A percentile compares a stretch with the other conserved stretches of the same genome.
phyloP scores from a whole-genome alignment of 441 rosid genomes.

The Arabidopsis hybrid region DNA sequence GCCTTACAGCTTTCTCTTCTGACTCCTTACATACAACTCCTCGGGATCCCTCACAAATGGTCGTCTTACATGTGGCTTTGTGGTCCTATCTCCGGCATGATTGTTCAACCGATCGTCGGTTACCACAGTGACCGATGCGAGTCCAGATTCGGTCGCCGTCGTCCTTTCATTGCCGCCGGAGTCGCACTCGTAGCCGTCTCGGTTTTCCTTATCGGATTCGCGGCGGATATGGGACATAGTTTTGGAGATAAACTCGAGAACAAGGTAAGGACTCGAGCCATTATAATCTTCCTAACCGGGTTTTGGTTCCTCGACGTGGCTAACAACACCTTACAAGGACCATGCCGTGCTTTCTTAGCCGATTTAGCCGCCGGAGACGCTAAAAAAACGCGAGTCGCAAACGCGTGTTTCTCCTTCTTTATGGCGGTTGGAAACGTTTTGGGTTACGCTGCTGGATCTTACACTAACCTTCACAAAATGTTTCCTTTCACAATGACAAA shows the following conservation, averaged over 20 bases:
- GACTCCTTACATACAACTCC: conserved; percentile 88
- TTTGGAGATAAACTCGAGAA: conserved; percentile 57
- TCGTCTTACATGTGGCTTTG: conserved; percentile 93
- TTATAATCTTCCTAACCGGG: conserved; percentile 71
- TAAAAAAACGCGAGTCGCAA: conserved; percentile 62
- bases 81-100: conserved; percentile 89
- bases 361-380: conserved; percentile 70
- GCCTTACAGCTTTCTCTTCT: conserved; percentile 86
- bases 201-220: conserved; percentile 81
- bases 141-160: conserved; percentile 86
- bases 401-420: conserved; percentile 75
- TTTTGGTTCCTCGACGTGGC: conserved; percentile 97
- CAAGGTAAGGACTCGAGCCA: conserved; percentile 64
- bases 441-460: conserved; percentile 83
- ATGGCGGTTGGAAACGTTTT: conserved; percentile 92
- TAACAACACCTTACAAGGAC: conserved; percentile 87
- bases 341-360: conserved; percentile 86
- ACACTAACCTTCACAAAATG: conserved; percentile 53
- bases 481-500: conserved; percentile 69
- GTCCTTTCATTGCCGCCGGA: conserved; percentile 85
- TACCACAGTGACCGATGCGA: conserved; percentile 80
- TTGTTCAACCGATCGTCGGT: conserved; percentile 94
- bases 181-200: conserved; percentile 61
- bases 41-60: conserved; percentile 91
- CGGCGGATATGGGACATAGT: conserved; percentile 76